Conservation (phyloP, 768 basidiomycete genomes). For the Exidia glandulosa region DNA sequence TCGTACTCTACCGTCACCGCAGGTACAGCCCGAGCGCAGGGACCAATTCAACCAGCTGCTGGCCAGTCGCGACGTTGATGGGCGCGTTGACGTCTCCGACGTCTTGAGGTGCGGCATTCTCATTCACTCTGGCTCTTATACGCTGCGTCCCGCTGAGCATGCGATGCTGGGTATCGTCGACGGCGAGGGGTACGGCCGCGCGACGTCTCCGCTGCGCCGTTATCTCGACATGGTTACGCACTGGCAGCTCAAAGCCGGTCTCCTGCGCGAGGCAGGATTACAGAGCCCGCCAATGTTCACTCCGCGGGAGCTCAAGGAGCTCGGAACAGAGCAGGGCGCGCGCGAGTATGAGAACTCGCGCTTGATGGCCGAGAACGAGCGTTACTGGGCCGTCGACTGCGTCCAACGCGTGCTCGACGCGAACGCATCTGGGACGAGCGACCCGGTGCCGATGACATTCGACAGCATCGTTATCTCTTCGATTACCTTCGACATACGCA, state of each 20-base stretch:
- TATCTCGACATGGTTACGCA: conserved; percentile 73
- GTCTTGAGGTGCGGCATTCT: conserved; percentile 23
- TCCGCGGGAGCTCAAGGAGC: conserved; percentile 31
- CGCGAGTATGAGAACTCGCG: conserved; percentile 25
- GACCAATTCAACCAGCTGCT: conserved; percentile 35
- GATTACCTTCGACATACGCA: background rate
- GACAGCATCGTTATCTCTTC: background rate
- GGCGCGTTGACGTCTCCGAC: conserved; percentile 31
- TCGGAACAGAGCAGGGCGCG: conserved; percentile 26
- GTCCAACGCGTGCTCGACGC: conserved; percentile 26
- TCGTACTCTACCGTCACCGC: conserved; percentile 31
- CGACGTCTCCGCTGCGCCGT: conserved; percentile 81
- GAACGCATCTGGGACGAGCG: background rate
- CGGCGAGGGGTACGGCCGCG: conserved; percentile 70
- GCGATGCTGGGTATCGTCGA: conserved; percentile 55
- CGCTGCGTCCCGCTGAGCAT: conserved; percentile 50
- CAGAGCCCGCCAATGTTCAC: conserved; percentile 35
- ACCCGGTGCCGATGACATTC: background rate
- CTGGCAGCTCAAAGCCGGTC: conserved; percentile 84
- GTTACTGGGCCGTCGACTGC: conserved; percentile 31
- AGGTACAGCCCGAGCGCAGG: conserved; percentile 21
- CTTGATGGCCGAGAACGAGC: conserved; percentile 19
- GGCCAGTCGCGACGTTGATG: conserved; percentile 32
- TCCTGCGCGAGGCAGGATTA: conserved; percentile 30
- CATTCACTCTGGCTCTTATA: conserved; percentile 30